Evolutionary conservation across 768 basidiomycete genomes (phyloP).

Genomic region (Austroboletus festivus): DNA sequence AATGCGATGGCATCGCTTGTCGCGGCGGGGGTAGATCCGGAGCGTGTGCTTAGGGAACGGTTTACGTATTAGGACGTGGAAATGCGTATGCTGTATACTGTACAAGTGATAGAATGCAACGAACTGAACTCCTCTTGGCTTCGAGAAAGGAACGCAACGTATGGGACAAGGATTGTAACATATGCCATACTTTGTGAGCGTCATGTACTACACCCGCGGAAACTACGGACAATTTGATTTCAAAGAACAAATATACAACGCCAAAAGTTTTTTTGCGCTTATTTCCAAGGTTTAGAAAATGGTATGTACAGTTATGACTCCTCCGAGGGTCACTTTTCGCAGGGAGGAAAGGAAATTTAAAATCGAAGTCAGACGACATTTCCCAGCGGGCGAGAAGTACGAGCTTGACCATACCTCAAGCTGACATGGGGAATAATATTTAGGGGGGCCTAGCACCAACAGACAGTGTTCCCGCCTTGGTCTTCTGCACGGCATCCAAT

Average conservation of each 20-base stretch:
- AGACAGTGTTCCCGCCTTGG: constrained; percentile 25
- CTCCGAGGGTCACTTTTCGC: background rate
- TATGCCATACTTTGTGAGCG: too few relatives aligned
- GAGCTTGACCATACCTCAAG: background rate
- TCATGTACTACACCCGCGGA: too few relatives aligned
- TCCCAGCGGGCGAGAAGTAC: background rate
- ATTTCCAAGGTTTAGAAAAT: background rate
- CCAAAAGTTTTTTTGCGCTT: background rate
- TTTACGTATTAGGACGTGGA: constrained; percentile 20
- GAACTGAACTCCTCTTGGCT: too few relatives aligned
- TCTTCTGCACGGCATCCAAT: constrained; percentile 24
- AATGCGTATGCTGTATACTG: background rate
- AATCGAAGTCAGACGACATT: background rate
- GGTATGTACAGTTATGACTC: background rate
- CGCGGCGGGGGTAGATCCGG: constrained; percentile 21
- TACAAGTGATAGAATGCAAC: too few relatives aligned
- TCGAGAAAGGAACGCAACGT: too few relatives aligned
- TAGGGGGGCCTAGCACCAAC: constrained; percentile 26
- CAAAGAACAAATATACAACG: background rate
- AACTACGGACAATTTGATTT: too few relatives aligned
- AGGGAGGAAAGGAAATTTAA: background rate
- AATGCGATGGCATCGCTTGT: constrained; percentile 22
- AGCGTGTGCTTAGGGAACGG: constrained; percentile 22
- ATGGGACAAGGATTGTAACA: too few relatives aligned
- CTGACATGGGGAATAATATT: background rate